Evolutionary conservation across 1,139 yeast genomes (phyloP).

Genomic region (Hansenula lynferdii): DNA sequence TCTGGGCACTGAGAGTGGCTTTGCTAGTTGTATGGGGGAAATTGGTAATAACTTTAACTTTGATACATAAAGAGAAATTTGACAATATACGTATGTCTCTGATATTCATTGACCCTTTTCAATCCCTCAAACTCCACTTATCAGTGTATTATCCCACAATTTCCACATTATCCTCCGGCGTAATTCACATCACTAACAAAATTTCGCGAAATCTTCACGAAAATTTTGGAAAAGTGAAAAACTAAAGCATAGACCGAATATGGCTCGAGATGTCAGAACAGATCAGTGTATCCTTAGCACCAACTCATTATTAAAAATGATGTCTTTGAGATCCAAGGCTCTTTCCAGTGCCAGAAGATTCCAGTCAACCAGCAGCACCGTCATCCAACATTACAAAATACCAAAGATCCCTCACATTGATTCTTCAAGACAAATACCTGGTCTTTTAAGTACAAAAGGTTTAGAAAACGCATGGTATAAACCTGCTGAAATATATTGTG

Average conservation of each 20-base stretch:
- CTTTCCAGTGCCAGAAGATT: slow-evolving; percentile 1
- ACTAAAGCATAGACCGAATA: not conserved
- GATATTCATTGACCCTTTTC: too few relatives aligned
- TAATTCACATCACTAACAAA: slow-evolving; percentile 9
- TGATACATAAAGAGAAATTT: too few relatives aligned
- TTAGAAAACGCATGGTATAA: slow-evolving; percentile 56
- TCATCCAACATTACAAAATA: slow-evolving; percentile 12
- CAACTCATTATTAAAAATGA: not conserved
- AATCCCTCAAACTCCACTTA: too few relatives aligned
- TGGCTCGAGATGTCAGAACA: not conserved
- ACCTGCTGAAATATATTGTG: slow-evolving; percentile 44
- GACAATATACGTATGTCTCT: too few relatives aligned
- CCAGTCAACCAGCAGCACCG: slow-evolving; percentile 3
- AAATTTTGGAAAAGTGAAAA: not conserved
- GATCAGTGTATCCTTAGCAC: not conserved
- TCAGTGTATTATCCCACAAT: too few relatives aligned
- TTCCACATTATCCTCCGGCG: not conserved
- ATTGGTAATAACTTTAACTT: too few relatives aligned
- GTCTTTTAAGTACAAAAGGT: slow-evolving; percentile 49
- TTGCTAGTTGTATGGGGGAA: too few relatives aligned
- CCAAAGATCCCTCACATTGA: slow-evolving; percentile 19
- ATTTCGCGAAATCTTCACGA: slow-evolving; percentile 1
- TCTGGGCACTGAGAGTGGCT: too few relatives aligned
- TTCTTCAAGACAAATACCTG: slow-evolving; percentile 39
- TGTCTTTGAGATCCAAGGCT: not conserved